Base-by-base conservation (phyloP, 352 stramenopile species). In the Peronospora tabacina region DNA sequence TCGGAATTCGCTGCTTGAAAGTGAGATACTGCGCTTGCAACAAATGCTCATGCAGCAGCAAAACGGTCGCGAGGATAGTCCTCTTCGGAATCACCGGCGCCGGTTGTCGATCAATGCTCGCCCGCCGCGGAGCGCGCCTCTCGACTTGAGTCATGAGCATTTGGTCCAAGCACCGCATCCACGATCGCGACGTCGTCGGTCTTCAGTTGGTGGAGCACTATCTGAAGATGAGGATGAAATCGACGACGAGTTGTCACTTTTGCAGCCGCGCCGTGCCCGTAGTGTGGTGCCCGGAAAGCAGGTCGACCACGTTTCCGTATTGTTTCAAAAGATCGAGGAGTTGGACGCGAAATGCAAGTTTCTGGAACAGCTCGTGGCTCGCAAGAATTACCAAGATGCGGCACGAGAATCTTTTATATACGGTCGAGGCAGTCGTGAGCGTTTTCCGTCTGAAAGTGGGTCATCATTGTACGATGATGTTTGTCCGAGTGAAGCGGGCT, bases 261-360 rank as follows among this genome's bases (percentile, higher is more conserved):
- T 78, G 19, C 72, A 61, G 10, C 73, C 70, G 0, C 78, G 73
- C n/a, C 78, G 78, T 32, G 51, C 74, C 0, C 73, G 70, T 26
- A 87, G 72, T 43, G 75, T 82, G 11, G 59, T 75, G 34, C 63
- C 71, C 16, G 59, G 59, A 1, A 65, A 69, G 3, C 69, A 82
- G 38, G 33, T 71, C 17, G 78, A 87, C 22, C 63, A 85, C 26
- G 75, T 90, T 13, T 76, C 73, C 8, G 67, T 71, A 49, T 51
- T 90, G 10, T 79, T 69, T 2, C 66, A 67, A 8, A 75, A 78
- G 36, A 87, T 91, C 26, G 77, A 91, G 58, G 77, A 89, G 36
- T 51, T 91, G 46, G 77, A 91, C 36, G 69, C 70, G 0, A 91
- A 91, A 51, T 91, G 80, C 59, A 82, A 82, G 28, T 83, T 84